Base-by-base conservation (phyloP, 2,329 filamentous ascomycete species). In the Helotiales sp. region DNA sequence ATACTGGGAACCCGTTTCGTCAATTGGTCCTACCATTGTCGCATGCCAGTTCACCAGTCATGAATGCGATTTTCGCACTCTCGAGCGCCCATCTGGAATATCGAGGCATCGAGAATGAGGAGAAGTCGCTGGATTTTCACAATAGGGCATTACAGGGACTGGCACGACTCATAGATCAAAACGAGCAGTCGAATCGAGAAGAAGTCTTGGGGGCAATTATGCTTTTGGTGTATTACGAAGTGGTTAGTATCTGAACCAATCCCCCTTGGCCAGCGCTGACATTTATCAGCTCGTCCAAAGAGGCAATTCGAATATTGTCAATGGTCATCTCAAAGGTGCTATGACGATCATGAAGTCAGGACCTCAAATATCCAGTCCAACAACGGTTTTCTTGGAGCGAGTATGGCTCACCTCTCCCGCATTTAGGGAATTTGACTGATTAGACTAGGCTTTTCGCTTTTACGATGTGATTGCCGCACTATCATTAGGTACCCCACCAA, bases 11-110 rank as follows among this genome's bases (percentile, higher is more conserved):
- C 60, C 83, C 84, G 0, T 87, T 87, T 65, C 81, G 84, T 63
- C 82, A 85, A 64, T 74, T 86, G 13, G 80, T 87, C 8, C 72
- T 87, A n/a, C 84, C 84, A 2, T 73, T 87, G 36, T 83, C 81
- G 2, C 76, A 79, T 49, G 75, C 69, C 42, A 84, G 81, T 66
- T 75, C 76, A 0, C 79, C 83, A 1, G 80, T 96, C 3, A 89
- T 90, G 71, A 91, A 95, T 68, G 91, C 92, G 9, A 88, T 97
- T 59, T 92, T 90, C 58, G 91, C 92, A 0, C 77, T 97, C 7
- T 85, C 91, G 0, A 90, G 89, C 56, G 93, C 92, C 58, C 95
- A 96, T 70, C 77, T 96, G 57, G 89, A 93, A 55, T 91, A 83
- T 49, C 74, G 82, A 25, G 81, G 81, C 1, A 73, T 83, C 5